phyloP scores from a whole-genome alignment of 192 early-diverging fungal genomes.

The Dissophora ornata region DNA sequence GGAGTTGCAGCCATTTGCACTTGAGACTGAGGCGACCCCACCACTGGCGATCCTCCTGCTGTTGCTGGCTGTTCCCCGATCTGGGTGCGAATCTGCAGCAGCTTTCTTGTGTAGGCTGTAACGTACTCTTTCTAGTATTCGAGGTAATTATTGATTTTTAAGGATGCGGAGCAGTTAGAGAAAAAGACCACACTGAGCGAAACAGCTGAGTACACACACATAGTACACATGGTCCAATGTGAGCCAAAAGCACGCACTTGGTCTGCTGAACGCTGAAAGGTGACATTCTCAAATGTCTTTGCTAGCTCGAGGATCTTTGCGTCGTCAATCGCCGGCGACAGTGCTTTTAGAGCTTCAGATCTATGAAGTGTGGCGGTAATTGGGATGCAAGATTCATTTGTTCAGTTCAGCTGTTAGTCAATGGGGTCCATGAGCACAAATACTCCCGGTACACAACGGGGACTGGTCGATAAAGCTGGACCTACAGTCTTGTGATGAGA shows the following conservation, averaged over 20 bases:
- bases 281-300: constrained; percentile 50
- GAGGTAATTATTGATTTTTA: too few relatives aligned
- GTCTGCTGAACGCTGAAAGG: constrained; percentile 26
- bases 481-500: constrained; percentile 39
- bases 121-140: constrained; percentile 26
- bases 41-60: constrained; percentile 26
- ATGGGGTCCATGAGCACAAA: too few relatives aligned
- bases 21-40: constrained; percentile 45
- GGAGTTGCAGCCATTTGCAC: constrained; percentile 30
- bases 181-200: not conserved
- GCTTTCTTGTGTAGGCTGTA: constrained; percentile 29
- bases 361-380: not conserved
- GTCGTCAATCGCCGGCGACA: constrained; percentile 40
- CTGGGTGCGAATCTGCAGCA: constrained; percentile 41
- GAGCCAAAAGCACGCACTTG: constrained; percentile 4
- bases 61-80: constrained; percentile 22
- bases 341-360: constrained; percentile 29
- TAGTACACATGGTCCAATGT: not conserved
- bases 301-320: constrained; percentile 44
- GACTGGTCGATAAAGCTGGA: too few relatives aligned
- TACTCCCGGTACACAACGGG: too few relatives aligned
- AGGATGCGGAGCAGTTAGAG: not conserved
- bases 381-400: not conserved
- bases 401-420: too few relatives aligned
- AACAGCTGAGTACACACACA: not conserved